Conservation (phyloP, 2,329 filamentous ascomycete species). For the Sporothrix schenckii region DNA sequence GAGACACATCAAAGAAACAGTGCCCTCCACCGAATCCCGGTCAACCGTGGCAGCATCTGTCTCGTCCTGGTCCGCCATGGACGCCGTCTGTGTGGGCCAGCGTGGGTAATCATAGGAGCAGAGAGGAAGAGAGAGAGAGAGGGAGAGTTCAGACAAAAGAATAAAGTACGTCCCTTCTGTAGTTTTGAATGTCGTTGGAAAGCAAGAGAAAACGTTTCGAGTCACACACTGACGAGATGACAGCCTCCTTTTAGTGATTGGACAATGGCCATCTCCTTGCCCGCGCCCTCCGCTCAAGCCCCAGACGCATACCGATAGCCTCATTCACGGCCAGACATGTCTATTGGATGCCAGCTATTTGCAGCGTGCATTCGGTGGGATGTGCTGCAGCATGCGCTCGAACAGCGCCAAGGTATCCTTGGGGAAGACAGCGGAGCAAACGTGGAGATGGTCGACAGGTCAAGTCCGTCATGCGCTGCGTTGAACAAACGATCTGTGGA, state of each 20-base stretch:
- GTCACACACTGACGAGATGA: background rate
- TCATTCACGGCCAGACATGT: background rate
- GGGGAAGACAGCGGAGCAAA: background rate
- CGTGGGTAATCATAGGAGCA: background rate
- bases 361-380: conserved; percentile 15
- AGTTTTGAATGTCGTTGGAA: background rate
- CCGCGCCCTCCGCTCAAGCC: background rate
- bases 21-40: background rate
- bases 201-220: background rate
- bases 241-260: conserved; percentile 13
- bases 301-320: background rate
- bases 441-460: background rate
- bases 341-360: background rate
- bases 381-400: conserved; percentile 2
- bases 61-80: conserved; percentile 20
- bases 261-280: background rate
- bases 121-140: background rate
- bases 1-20: conserved; percentile 7
- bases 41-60: background rate
- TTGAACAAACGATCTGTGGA: background rate
- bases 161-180: too few species aligned
- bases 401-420: background rate
- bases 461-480: background rate
- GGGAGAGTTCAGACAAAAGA: background rate
- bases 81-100: background rate